A percentile compares a stretch with the other conserved stretches of the same genome.
phyloP scores from a whole-genome alignment of 148 eudicot species.

The Rhododendron mucronatum region DNA sequence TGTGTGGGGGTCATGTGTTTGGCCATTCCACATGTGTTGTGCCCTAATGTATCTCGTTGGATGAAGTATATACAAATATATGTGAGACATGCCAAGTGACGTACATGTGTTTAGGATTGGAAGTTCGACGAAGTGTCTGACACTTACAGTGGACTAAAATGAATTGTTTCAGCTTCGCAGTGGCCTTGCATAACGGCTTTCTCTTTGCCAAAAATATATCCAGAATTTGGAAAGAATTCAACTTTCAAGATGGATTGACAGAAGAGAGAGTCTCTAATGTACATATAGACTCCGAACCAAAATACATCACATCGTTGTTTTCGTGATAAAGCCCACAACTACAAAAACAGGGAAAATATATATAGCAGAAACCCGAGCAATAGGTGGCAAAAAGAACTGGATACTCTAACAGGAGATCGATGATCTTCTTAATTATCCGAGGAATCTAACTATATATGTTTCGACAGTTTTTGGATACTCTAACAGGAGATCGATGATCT shows the following conservation, averaged over 20 bases:
- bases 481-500: background rate
- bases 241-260: background rate
- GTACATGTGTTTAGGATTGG: too few species aligned
- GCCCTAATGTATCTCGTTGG: too few species aligned
- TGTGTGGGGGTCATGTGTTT: too few species aligned
- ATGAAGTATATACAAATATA: too few species aligned
- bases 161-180: too few species aligned
- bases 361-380: background rate
- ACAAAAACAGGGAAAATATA: background rate
- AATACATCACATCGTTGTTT: background rate
- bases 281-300: background rate
- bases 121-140: too few species aligned
- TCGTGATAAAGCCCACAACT: background rate
- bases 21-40: too few species aligned
- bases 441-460: background rate
- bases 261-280: background rate
- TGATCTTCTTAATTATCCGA: background rate
- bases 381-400: background rate
- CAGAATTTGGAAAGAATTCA: background rate
- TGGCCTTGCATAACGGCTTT: too few species aligned
- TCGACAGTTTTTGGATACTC: background rate
- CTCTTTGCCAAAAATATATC: background rate
- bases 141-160: too few species aligned
- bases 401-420: too few species aligned
- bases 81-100: too few species aligned